phyloP scores from a whole-genome alignment of 1,139 yeast species.

The Torulaspora pretoriensis region DNA sequence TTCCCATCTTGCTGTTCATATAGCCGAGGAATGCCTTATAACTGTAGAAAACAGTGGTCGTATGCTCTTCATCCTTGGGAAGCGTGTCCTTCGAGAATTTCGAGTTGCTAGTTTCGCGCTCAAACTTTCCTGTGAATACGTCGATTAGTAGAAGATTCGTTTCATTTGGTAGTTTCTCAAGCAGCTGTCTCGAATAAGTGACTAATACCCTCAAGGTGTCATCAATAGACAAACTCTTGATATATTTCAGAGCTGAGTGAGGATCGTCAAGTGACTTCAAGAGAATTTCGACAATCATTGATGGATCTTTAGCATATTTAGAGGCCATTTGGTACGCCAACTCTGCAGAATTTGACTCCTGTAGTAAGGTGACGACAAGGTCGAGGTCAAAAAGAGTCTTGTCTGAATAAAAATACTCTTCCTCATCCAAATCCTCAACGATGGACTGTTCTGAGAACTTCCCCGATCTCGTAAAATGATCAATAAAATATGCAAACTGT shows the following conservation, averaged over 20 bases:
- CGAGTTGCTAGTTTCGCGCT: slow-evolving; percentile 38
- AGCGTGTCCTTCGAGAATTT: slow-evolving; percentile 3
- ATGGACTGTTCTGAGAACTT: slow-evolving; percentile 40
- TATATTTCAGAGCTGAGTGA: slow-evolving; percentile 57
- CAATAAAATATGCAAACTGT: slow-evolving; percentile 58
- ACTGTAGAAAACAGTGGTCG: slow-evolving; percentile 53
- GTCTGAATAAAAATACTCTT: slow-evolving; percentile 33
- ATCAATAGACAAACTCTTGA: slow-evolving; percentile 67
- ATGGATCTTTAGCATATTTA: slow-evolving; percentile 64
- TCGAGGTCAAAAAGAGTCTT: slow-evolving; percentile 55
- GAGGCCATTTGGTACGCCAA: slow-evolving; percentile 71
- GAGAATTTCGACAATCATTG: slow-evolving; percentile 71
- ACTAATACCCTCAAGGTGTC: slow-evolving; percentile 70
- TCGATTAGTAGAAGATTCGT: slow-evolving; percentile 79
- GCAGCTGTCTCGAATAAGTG: slow-evolving; percentile 60
- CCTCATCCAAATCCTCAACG: slow-evolving; percentile 29
- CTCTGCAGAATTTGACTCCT: slow-evolving; percentile 67
- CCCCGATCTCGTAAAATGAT: slow-evolving; percentile 40
- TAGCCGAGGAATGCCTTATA: slow-evolving; percentile 68
- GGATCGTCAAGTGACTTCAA: slow-evolving; percentile 64
- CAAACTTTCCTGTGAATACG: slow-evolving; percentile 81
- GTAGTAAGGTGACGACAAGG: slow-evolving; percentile 64
- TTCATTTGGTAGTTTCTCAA: slow-evolving; percentile 70
- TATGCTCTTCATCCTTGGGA: slow-evolving; percentile 14
- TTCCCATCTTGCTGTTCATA: slow-evolving; percentile 37